Conservation (phyloP, 345 rosid species). For the Aquilaria sinensis region DNA sequence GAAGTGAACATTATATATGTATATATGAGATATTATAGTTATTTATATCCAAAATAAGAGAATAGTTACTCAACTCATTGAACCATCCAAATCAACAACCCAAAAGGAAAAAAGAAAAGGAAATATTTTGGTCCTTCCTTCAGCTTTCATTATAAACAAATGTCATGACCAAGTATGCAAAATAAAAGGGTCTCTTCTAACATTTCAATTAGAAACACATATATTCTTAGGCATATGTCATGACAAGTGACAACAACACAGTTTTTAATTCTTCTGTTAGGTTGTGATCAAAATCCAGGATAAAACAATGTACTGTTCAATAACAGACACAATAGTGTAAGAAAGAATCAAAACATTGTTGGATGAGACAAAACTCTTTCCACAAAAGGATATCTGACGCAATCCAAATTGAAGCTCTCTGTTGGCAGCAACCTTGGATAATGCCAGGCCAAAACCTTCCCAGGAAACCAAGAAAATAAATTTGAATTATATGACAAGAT, state of each 20-base stretch:
- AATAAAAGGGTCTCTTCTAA: neutral
- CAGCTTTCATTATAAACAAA: neutral
- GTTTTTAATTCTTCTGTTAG: too few relatives aligned
- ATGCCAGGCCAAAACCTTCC: conserved; percentile 81
- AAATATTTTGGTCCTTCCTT: neutral
- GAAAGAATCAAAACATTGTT: too few relatives aligned
- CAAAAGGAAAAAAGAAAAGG: neutral
- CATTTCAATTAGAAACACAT: neutral
- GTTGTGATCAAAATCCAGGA: too few relatives aligned
- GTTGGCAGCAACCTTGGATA: conserved; percentile 73
- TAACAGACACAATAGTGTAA: too few relatives aligned
- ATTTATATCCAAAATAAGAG: neutral
- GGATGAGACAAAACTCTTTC: neutral
- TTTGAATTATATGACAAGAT: neutral
- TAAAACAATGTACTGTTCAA: too few relatives aligned
- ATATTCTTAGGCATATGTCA: too few relatives aligned
- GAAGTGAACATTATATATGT: neutral
- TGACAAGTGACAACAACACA: too few relatives aligned
- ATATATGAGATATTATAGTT: neutral
- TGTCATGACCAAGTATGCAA: neutral
- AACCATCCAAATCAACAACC: neutral
- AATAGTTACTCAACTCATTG: neutral
- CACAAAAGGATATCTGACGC: conserved; percentile 85
- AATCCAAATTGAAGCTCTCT: conserved; percentile 65
- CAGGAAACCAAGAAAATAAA: neutral